Conservation (phyloP, 2,329 filamentous ascomycete species). For the Alternaria atra region DNA sequence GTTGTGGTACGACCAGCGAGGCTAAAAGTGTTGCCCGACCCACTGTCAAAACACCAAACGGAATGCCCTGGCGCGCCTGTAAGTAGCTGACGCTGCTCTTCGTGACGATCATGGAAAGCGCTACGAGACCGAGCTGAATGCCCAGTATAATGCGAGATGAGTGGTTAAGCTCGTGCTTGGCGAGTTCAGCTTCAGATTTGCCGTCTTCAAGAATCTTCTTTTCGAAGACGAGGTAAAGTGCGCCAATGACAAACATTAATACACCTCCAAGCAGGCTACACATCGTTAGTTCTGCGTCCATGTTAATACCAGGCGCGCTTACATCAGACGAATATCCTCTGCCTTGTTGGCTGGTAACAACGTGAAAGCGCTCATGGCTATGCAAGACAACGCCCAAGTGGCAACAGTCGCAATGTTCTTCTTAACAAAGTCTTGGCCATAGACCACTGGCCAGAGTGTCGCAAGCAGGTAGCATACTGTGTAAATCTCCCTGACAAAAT, state of each 20-base stretch:
- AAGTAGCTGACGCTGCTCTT: conserved; percentile 84
- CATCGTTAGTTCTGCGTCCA: conserved; percentile 10
- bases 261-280: conserved; percentile 75
- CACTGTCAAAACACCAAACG: conserved; percentile 84
- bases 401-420: conserved; percentile 70
- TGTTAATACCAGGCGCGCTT: conserved; percentile 39
- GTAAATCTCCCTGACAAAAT: conserved; percentile 88
- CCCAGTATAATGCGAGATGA: conserved; percentile 70
- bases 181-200: conserved; percentile 43
- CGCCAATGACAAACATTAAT: conserved; percentile 78
- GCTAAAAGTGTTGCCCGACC: conserved; percentile 81
- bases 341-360: conserved; percentile 85
- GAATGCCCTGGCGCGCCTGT: conserved; percentile 84
- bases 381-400: conserved; percentile 79
- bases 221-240: conserved; percentile 83
- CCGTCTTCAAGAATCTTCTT: conserved; percentile 64
- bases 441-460: conserved; percentile 78
- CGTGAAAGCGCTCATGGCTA: conserved; percentile 90
- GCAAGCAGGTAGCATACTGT: conserved; percentile 81
- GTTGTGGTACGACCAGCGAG: conserved; percentile 80
- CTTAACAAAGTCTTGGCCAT: conserved; percentile 76
- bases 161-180: conserved; percentile 49
- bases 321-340: conserved; percentile 81
- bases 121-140: conserved; percentile 77
- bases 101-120: conserved; percentile 85